Conservation (phyloP, 768 basidiomycete species). For the Suillus sp. region DNA sequence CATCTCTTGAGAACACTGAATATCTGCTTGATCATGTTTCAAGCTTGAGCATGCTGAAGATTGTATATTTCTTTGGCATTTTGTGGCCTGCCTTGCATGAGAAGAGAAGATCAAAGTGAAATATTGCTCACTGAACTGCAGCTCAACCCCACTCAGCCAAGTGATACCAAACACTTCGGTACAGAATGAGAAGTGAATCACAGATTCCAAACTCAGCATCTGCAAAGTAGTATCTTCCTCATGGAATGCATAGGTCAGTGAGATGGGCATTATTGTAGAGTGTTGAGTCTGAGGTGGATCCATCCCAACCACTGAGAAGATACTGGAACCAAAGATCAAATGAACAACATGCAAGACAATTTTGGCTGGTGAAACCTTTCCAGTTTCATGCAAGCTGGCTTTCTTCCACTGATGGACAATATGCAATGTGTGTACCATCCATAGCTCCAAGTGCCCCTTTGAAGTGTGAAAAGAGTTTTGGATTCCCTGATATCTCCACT, state of each 20-base stretch:
- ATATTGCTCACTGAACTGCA: conserved; percentile 5
- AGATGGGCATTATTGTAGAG: conserved; percentile 17
- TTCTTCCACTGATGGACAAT: conserved; percentile 20
- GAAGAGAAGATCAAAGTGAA: background rate
- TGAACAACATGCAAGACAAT: conserved; percentile 22
- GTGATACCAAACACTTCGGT: conserved; percentile 22
- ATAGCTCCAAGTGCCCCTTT: conserved; percentile 32
- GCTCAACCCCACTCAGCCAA: conserved; percentile 20
- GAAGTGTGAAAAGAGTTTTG: conserved; percentile 40
- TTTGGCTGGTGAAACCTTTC: conserved; percentile 31
- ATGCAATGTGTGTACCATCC: conserved; percentile 38
- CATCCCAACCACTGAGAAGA: conserved; percentile 24
- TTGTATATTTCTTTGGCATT: conserved; percentile 26
- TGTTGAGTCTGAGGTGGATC: conserved; percentile 11
- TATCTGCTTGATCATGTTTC: conserved; percentile 25
- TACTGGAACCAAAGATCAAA: conserved; percentile 24
- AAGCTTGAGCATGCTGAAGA: conserved; percentile 24
- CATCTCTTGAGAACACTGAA: conserved; percentile 26
- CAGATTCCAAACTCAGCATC: conserved; percentile 21
- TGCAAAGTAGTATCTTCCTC: conserved; percentile 18
- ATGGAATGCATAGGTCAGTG: conserved; percentile 20
- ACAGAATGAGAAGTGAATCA: background rate
- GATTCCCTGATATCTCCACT: conserved; percentile 28
- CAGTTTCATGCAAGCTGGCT: conserved; percentile 20
- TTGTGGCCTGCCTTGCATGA: conserved; percentile 17